A percentile compares a stretch with the other conserved stretches of the same genome.
Evolutionary conservation across 2,329 filamentous ascomycete genomes (phyloP).

Genomic region (Neofusicoccum kwambonambiense): DNA sequence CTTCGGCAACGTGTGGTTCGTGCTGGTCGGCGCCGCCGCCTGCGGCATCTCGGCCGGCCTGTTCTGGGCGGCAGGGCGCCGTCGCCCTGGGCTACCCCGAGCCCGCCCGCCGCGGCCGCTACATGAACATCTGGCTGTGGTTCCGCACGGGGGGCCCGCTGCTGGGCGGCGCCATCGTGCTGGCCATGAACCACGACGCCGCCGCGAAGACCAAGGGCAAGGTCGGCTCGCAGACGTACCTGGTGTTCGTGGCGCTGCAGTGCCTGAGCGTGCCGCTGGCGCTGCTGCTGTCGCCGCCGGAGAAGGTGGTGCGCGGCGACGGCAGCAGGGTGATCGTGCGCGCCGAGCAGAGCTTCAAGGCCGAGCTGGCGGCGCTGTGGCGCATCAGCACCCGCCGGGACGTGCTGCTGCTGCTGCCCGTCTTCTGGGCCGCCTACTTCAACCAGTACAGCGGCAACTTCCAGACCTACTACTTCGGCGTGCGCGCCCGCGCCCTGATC

Average conservation of each 20-base stretch:
- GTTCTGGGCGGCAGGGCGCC: conserved; percentile 54
- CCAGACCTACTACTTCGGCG: conserved; percentile 49
- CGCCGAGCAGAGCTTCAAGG: conserved; percentile 39
- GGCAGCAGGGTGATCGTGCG: conserved; percentile 40
- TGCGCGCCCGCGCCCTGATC: conserved; percentile 49
- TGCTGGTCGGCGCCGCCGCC: conserved; percentile 49
- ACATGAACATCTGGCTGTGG: conserved; percentile 51
- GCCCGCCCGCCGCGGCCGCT: conserved; percentile 46
- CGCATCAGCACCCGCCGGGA: conserved; percentile 29
- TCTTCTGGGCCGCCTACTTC: conserved; percentile 48
- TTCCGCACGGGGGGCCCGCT: conserved; percentile 53
- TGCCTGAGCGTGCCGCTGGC: conserved; percentile 39
- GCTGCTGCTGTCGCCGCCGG: conserved; percentile 39
- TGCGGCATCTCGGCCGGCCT: conserved; percentile 52
- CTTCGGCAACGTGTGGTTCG: conserved; percentile 53
- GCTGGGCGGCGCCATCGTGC: conserved; percentile 47
- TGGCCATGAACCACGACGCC: conserved; percentile 44
- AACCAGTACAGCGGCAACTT: conserved; percentile 51
- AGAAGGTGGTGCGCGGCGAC: conserved; percentile 45
- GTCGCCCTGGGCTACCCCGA: conserved; percentile 53
- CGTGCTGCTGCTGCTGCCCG: conserved; percentile 41
- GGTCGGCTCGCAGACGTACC: conserved; percentile 40
- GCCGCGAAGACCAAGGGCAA: conserved; percentile 32
- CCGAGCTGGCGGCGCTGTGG: conserved; percentile 41
- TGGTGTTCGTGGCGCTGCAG: conserved; percentile 45